Base-by-base conservation (phyloP, 352 stramenopile species). In the Phytophthora agathidicida region DNA sequence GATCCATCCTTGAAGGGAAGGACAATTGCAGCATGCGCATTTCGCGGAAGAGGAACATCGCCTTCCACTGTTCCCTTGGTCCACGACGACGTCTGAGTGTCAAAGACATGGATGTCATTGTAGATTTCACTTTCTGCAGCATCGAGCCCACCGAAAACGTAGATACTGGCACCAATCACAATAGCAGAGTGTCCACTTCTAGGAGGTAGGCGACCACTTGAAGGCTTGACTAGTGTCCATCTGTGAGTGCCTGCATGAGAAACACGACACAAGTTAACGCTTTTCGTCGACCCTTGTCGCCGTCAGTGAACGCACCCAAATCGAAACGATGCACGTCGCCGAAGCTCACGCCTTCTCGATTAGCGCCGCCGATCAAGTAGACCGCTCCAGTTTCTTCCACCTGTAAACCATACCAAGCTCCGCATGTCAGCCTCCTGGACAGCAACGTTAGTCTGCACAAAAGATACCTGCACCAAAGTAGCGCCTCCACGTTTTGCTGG, bases 61-160 rank as follows among this genome's bases (percentile, higher is more conserved):
- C 77, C 80, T 59, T 78, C 62, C 5, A 73, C 50, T 1, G 28
- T 7, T 3, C 71, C 50, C 10, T 66, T 47, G 1, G 52, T 65
- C 80, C 80, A 91, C 8, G 31, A 37, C 5, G 41, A 59, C 3
- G 61, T 66, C 53, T 28, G 23, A 1, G 83, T 85, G 39, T 88
- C 41, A 38, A 93, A 83, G 13, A 88, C 37, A 20, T 75, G 53
- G 1, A 88, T 41, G 38, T 87, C 75, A 26, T 86, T 84, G 68
- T 78, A 91, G n/a, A 88, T 62, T 17, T 66, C 57, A 22, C 70
- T 62, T 0, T 56, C 50, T 3, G 52, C 57, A 1, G 71, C 45
- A 50, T 91, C 74, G n/a, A 88, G 62, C 2, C 83, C 83, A 1
- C 83, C 79, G 36, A 91, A 88, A n/a, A 91, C 68, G 38, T 71